Evolutionary conservation across 1,284 basidiomycete genomes (phyloP).

Genomic region (Fistulinella cinereoalba): DNA sequence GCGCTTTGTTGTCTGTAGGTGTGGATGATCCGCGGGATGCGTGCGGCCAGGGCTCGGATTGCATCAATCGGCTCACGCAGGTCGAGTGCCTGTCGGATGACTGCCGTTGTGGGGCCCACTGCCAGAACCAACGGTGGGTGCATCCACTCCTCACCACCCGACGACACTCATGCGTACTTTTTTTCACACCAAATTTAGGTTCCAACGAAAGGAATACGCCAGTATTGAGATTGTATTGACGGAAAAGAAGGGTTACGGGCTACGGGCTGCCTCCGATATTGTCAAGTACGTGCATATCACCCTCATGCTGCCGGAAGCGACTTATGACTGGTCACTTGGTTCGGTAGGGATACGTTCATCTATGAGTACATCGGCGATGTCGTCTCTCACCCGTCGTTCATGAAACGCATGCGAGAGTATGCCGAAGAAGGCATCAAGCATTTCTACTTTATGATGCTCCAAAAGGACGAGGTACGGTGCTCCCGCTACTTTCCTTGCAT

Average conservation of each 20-base stretch:
- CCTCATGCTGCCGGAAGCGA: neutral
- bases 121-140: constrained; percentile 89
- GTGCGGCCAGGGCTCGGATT: constrained; percentile 89
- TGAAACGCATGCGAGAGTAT: constrained; percentile 93
- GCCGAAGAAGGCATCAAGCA: constrained; percentile 91
- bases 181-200: constrained; percentile 48
- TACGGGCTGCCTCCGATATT: constrained; percentile 75
- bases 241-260: constrained; percentile 93
- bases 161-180: constrained; percentile 3
- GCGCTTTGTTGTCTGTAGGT: constrained; percentile 39
- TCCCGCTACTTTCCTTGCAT: neutral
- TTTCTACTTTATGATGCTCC: constrained; percentile 99
- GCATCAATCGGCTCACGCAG: constrained; percentile 97
- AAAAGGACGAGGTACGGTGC: constrained; percentile 85
- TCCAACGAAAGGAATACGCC: constrained; percentile 85
- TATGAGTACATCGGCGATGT: constrained; percentile 99
- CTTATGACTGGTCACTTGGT: constrained; percentile 7
- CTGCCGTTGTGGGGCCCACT: constrained; percentile 80
- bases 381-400: constrained; percentile 83
- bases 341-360: constrained; percentile 81
- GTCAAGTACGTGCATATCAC: constrained; percentile 55
- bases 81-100: constrained; percentile 91
- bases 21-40: constrained; percentile 61
- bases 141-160: neutral
- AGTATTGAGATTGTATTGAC: constrained; percentile 89